Evolutionary conservation across 768 basidiomycete genomes (phyloP).

Genomic region (Mycena filopes): DNA sequence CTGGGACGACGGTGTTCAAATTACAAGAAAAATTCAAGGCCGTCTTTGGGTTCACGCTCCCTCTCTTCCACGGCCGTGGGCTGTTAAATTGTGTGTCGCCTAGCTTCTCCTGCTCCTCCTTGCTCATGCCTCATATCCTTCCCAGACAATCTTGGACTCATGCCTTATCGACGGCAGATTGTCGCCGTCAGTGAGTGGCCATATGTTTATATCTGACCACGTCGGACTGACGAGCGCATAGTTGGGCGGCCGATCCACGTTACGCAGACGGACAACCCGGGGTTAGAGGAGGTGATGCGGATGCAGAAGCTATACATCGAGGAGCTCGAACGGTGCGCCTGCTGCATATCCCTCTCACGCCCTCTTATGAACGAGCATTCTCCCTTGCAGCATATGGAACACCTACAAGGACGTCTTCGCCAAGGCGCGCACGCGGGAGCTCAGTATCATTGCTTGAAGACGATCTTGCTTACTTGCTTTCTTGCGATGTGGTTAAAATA

Average conservation of each 20-base stretch:
- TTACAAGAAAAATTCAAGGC: slow-evolving; percentile 93
- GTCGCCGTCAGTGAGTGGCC: slow-evolving; percentile 91
- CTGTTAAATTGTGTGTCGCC: slow-evolving; percentile 82
- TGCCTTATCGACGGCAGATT: slow-evolving; percentile 95
- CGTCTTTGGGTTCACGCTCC: slow-evolving; percentile 94
- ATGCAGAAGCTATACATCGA: slow-evolving; percentile 91
- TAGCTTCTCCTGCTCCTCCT: neutral
- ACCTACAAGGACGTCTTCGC: slow-evolving; percentile 96
- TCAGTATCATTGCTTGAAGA: slow-evolving; percentile 78
- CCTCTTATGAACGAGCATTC: neutral
- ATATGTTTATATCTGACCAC: neutral
- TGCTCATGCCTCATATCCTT: neutral
- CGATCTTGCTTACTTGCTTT: neutral
- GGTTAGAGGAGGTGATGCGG: slow-evolving; percentile 80
- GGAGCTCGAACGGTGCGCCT: slow-evolving; percentile 27
- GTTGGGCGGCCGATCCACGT: slow-evolving; percentile 93
- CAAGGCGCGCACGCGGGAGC: slow-evolving; percentile 78
- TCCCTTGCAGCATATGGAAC: slow-evolving; percentile 84
- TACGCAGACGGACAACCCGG: slow-evolving; percentile 79
- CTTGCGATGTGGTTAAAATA: neutral
- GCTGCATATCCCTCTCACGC: slow-evolving; percentile 1
- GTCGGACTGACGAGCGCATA: slow-evolving; percentile 40
- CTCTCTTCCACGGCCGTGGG: slow-evolving; percentile 97
- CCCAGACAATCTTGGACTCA: slow-evolving; percentile 91
- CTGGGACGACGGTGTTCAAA: slow-evolving; percentile 86